Evolutionary conservation across 805 yeast genomes (phyloP), one percentile per base, ranked within the genome.

Genomic region (Sugiyamaella americana): DNA sequence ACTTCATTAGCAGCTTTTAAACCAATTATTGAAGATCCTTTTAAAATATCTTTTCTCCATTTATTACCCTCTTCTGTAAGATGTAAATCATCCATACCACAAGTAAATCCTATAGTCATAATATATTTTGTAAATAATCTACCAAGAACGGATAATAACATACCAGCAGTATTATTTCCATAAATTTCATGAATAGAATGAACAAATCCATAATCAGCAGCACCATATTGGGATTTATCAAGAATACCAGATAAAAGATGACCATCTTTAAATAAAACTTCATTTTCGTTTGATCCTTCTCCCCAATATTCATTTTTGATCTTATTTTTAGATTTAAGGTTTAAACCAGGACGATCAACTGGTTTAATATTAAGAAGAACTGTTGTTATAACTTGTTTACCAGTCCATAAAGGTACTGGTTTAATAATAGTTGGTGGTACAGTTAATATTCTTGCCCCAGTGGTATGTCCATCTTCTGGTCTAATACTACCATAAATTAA

Each of bases 21-120:
- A 61, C 98, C 99, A 48, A 80, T 82, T 58, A 84, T 94, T 44
- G 75, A 76, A 21, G 94, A 80, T 50, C 80, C 80, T 55, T 78
- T 70, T 64, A 94, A 74, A 51, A 93, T 85, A 50, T 87, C 94
- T 11, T 70, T 69, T 73, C 99, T 81, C 91, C 94, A 82, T 50
- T 73, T 61, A 65, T 94, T 89, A 63, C 99, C 99, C 58, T 87
- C 95, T 2, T 67, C 78, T 19, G 98, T 93, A 57, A 94, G 75
- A 64, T 95, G 79, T 66, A 93, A 74, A 71, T 93, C 99, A 65
- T 93, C 99, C 98, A 93, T 94, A 76, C 99, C 98, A 81, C 99
- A 93, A 5, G 98, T 93, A 63, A 93, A 86, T 1, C 96, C 98
- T 48, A 87, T 84, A 71, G 80, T 76, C 78, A 84, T 89, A 60